Percentiles rank a stretch among this genome's conserved stretches.
These are phyloP conservation scores for Phaeosphaeria sp. DNA, from an alignment of 2,329 filamentous ascomycete genomes.

Conservation along the genomic window DNA sequence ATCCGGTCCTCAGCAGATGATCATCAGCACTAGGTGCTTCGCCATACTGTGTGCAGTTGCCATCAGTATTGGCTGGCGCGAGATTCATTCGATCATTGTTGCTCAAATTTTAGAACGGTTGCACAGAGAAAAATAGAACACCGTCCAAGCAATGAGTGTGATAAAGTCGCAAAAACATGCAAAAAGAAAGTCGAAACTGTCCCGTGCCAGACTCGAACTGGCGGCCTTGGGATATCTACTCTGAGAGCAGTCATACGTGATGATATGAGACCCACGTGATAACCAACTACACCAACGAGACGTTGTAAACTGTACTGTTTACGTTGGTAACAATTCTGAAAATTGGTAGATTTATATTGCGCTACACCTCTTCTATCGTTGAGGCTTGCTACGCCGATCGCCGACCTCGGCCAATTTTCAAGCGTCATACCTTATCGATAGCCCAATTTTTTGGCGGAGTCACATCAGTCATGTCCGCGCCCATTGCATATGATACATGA, in stretches of 20 bases:
- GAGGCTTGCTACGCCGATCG: background rate
- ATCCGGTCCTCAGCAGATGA: no score
- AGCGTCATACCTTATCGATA: constrained; percentile 9
- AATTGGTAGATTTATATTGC: background rate
- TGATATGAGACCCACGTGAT: constrained; percentile 41
- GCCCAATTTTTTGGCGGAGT: constrained; percentile 26
- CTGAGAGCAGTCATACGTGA: constrained; percentile 30
- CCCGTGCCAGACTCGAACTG: constrained; percentile 39
- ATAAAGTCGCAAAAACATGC: background rate
- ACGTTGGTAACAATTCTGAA: background rate
- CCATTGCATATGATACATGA: constrained; percentile 17
- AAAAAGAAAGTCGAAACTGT: constrained; percentile 6
- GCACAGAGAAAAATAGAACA: no score
- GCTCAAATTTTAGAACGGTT: no score
- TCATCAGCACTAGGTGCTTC: no score
- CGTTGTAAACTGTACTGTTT: constrained; percentile 7
- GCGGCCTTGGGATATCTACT: constrained; percentile 36
- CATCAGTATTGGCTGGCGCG: no score
- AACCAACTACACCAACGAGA: constrained; percentile 41
- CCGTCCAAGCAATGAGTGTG: no score
- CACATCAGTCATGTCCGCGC: constrained; percentile 8
- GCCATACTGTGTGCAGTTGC: no score
- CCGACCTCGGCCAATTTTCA: constrained; percentile 26
- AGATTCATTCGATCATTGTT: no score
- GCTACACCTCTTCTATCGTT: background rate